Base-by-base conservation (phyloP, 2,329 filamentous ascomycete species). In the Fusarium domesticum region DNA sequence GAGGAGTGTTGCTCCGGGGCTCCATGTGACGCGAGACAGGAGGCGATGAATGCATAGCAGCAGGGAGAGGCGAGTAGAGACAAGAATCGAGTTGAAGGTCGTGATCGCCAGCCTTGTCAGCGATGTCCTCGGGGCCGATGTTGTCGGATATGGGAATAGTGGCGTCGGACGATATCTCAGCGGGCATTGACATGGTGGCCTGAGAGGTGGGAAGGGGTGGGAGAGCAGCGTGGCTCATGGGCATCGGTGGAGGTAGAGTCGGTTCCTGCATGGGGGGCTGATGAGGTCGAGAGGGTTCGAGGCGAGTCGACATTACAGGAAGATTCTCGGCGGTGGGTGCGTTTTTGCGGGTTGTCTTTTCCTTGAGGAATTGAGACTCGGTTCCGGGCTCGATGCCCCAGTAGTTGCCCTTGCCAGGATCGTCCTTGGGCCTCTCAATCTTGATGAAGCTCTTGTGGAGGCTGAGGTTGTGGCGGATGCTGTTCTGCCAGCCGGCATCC, bases 381-480 rank as follows among this genome's bases (percentile, higher is more conserved):
- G 88, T 89, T 15, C 92, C 92, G n/a, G 83, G 77, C 61, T 91
- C 84, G 60, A 98, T 96, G 34, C 84, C 82, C 93, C 93, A 97
- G 71, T 97, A 97, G 68, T 96, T 92, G 34, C 93, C 93, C 70
- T 97, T 97, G 59, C 93, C 93, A 3, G 92, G 91, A 61, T 97
- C 93, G 63, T 96, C 91, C 74, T 97, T 97, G 45, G 91, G 90
- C 47, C 93, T 81, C 67, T 96, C 91, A 62, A 95, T 87, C 71
- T 97, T 97, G 64, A 91, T 84, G 63, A 97, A 97, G 36, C 88
- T 89, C 71, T 97, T 97, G 76, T 96, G 95, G 35, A 98, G 76
- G 63, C 91, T 96, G 25, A 98, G 81, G 59, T 98, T 98, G 69
- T 98, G 93, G 25, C 93, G 87, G 65, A 98, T 98, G 72, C 93